Base-by-base conservation (phyloP, 225 moss, liverwort and hornwort genomes). In the Bryoerythrophyllum caledonicum region DNA sequence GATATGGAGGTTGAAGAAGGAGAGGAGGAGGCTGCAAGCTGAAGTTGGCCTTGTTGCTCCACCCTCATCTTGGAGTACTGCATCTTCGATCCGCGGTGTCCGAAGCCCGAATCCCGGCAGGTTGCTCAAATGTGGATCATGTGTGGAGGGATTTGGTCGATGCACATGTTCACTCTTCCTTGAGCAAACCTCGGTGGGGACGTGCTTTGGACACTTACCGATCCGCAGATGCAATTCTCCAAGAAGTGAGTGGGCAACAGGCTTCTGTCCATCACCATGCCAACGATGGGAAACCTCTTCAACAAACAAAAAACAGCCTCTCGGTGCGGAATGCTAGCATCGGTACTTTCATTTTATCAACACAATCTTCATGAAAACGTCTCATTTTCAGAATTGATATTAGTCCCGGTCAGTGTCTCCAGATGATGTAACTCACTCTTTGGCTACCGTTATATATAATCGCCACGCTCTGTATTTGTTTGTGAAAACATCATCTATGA, bases 21-120 rank as follows among this genome's bases (percentile, higher is more conserved):
- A 6, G 6, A 49, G 48, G 17, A 15, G 15, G 6, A 15, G 2
- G 38, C 38, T 38, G 32, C 32, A 32, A 3, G 38, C 1, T 5
- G 48, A 62, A 55, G 21, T 46, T 55, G 26, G 73, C 81, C 60
- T 54, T 73, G 82, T 74, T 26, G 44, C 28, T 17, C 55, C 74
- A 77, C 82, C 56, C 77, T 74, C 82, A 78, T 82, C 77, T 82
- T 78, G 82, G 77, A 82, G 82, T 82, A 78, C 82, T 78, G 82
- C 82, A 82, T 82, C 82, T 82, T 74, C 82, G 74, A 69, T 82
- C 82, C 48, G 69, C 74, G 51, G 48, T 44, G 60, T 52, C 44
- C 73, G 28, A 62, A 63, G 72, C 68, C 68, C 38, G 77, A 37
- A 53, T 72, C 68, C 48, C 9, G 38, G 7, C 76, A 56, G 27